Evolutionary conservation across 345 rosid species (phyloP), one percentile per base, ranked within the genome.

Genomic region (Moricandia arvensis): DNA sequence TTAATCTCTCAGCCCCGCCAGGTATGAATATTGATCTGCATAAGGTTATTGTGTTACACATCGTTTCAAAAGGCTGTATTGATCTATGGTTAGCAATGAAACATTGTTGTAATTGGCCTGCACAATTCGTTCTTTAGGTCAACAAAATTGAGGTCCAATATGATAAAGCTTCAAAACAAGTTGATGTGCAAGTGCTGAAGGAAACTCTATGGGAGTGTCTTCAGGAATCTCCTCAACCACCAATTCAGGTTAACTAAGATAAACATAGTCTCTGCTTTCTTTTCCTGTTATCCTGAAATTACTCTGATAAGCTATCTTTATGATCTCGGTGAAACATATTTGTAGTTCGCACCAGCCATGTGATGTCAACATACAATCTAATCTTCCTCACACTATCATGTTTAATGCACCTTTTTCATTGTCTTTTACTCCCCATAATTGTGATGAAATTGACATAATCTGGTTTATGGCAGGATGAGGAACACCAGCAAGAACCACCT

Each of bases 1-100:
- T 87, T 94, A 51, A 91, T 94, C 70, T 87, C 96, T 77, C 95
- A 88, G 77, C 98, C 98, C 73, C 96, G 96, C 51, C 96, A 90
- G 97, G 98, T 91, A 71, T 12, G 77, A 33, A 51, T 78, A 8
- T 64, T 24, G 62, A 59, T 76, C 64, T 51, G 59, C 63, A 43
- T 63, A 38, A 68, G 68, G 26, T 29, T 63, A 31, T 57, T 75
- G 71, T 3, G 0, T 21, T 54, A 69, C 54, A 59, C 31, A 55
- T 45, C 9, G 49, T 63, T 71, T 73, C 66, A 59, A 30, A 59
- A 43, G 49, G 51, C 12, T 72, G 26, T 75, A 61, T 7, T 7
- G 11, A 9, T 66, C 24, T 41, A 10, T 72, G 13, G 63, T 24
- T 12, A 49, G 63, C 59, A 27, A 35, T n/a, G 7, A 61, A 72